These are phyloP conservation scores for Pulveroboletus sp. DNA, from an alignment of 768 basidiomycete species.

Conservation along the genomic window DNA sequence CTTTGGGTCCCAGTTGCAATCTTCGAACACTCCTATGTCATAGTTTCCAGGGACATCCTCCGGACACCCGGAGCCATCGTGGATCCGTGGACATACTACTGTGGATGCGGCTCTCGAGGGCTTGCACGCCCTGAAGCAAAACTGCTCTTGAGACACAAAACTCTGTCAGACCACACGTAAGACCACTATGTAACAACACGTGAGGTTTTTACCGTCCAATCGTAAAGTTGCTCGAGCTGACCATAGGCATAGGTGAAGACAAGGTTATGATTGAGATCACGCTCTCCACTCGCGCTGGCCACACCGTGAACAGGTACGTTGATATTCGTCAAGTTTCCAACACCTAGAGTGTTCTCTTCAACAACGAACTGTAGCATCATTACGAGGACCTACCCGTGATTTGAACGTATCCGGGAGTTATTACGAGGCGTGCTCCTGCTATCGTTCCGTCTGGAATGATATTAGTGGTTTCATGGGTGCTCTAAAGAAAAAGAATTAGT, in stretches of 20 bases:
- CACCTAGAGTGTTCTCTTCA: slow-evolving; percentile 41
- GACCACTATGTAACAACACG: slow-evolving; percentile 4
- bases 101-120: slow-evolving; percentile 43
- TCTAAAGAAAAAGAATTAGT: slow-evolving; percentile 28
- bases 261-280: slow-evolving; percentile 60
- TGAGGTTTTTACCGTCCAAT: slow-evolving; percentile 57
- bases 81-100: slow-evolving; percentile 58
- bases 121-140: slow-evolving; percentile 72
- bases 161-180: slow-evolving; percentile 37
- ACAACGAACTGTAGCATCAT: slow-evolving; percentile 15
- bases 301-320: slow-evolving; percentile 58
- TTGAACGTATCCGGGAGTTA: slow-evolving; percentile 73
- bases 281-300: slow-evolving; percentile 54
- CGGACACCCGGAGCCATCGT: slow-evolving; percentile 49
- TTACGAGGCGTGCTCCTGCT: slow-evolving; percentile 60
- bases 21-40: slow-evolving; percentile 41
- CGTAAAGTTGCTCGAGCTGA: slow-evolving; percentile 50
- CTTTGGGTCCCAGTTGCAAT: slow-evolving; percentile 50
- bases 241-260: slow-evolving; percentile 75
- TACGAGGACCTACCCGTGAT: slow-evolving; percentile 45
- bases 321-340: slow-evolving; percentile 60
- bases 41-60: slow-evolving; percentile 62
- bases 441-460: slow-evolving; percentile 72
- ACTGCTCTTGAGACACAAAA: slow-evolving; percentile 54
- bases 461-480: slow-evolving; percentile 51